Conservation (phyloP, 192 early-diverging fungal genomes). For the Globomyces pollinis-pini region DNA sequence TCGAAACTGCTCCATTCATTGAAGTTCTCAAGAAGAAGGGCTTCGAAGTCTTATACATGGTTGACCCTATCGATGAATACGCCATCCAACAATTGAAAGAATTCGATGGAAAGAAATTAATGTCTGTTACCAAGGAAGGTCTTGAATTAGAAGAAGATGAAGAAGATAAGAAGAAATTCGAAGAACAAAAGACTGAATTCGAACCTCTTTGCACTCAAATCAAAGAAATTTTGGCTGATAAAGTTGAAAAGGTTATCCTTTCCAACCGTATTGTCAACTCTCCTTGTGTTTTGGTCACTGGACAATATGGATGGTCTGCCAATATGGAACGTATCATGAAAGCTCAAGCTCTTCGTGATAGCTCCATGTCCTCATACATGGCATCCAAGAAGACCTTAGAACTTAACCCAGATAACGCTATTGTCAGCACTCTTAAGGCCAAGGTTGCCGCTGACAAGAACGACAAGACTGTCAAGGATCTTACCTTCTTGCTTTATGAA, state of each 20-base stretch:
- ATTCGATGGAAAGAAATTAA: slow-evolving; percentile 98
- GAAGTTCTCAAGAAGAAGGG: slow-evolving; percentile 99
- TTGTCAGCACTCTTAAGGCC: slow-evolving; percentile 88
- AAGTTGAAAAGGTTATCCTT: slow-evolving; percentile 89
- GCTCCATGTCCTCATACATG: slow-evolving; percentile 99
- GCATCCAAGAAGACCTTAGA: slow-evolving; percentile 99
- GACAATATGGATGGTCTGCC: slow-evolving; percentile 98
- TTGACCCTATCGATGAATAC: slow-evolving; percentile 99
- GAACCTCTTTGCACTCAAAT: slow-evolving; percentile 90
- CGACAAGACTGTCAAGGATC: slow-evolving; percentile 97
- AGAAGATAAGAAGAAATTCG: slow-evolving; percentile 90
- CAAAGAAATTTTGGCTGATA: slow-evolving; percentile 98
- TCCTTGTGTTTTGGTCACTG: slow-evolving; percentile 97
- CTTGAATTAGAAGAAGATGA: slow-evolving; percentile 98
- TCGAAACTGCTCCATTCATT: slow-evolving; percentile 96
- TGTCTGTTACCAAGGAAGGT: slow-evolving; percentile 98
- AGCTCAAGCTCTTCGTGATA: slow-evolving; percentile 98
- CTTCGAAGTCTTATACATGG: slow-evolving; percentile 97
- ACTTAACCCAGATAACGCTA: slow-evolving; percentile 91
- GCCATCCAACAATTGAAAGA: slow-evolving; percentile 97
- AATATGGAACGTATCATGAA: slow-evolving; percentile 99
- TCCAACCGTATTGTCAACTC: slow-evolving; percentile 96
- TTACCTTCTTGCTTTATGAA: slow-evolving; percentile 92
- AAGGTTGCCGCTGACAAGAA: slow-evolving; percentile 93
- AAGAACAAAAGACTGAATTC: slow-evolving; percentile 86